These are phyloP conservation scores for Phylloboletellus chloephorus DNA, from an alignment of 1,284 basidiomycete genomes.

Conservation along the genomic window DNA sequence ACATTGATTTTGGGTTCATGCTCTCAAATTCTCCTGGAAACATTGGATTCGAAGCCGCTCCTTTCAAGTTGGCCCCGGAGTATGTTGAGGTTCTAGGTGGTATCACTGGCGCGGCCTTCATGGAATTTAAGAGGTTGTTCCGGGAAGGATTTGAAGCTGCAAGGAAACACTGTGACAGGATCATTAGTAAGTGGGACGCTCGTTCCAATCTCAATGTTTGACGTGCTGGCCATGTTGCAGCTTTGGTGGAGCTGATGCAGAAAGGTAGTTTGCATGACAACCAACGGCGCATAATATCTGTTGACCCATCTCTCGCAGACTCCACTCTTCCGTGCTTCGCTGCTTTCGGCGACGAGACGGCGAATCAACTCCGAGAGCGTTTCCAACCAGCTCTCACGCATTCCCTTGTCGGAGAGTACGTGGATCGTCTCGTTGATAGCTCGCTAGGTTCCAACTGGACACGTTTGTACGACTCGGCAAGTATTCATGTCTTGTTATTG, in stretches of 20 bases:
- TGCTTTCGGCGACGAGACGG: conserved; percentile 87
- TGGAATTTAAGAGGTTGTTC: conserved; percentile 86
- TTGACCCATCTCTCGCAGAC: conserved; percentile 46
- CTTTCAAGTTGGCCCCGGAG: conserved; percentile 93
- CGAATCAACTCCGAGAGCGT: conserved; percentile 81
- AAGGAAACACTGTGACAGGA: conserved; percentile 93
- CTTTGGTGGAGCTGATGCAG: conserved; percentile 95
- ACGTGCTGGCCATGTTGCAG: conserved; percentile 34
- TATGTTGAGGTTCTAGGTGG: conserved; percentile 97
- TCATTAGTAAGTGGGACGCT: conserved; percentile 69
- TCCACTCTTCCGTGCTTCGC: conserved; percentile 91
- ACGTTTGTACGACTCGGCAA: conserved; percentile 83
- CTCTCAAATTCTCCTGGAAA: conserved; percentile 95
- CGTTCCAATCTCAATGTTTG: conserved; percentile 2
- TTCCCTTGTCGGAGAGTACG: conserved; percentile 81
- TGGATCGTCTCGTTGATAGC: conserved; percentile 82
- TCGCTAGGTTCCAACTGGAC: conserved; percentile 93
- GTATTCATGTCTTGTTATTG: conserved; percentile 21
- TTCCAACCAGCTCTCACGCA: conserved; percentile 92
- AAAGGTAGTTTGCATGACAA: conserved; percentile 55
- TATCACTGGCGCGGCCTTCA: conserved; percentile 68
- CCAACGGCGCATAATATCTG: not conserved
- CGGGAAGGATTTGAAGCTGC: conserved; percentile 91
- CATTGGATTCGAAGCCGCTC: conserved; percentile 97
- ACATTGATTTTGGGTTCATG: conserved; percentile 99